These are phyloP conservation scores for Phytophthora fragariaefolia DNA, from an alignment of 352 stramenopile species.

Conservation along the genomic window DNA sequence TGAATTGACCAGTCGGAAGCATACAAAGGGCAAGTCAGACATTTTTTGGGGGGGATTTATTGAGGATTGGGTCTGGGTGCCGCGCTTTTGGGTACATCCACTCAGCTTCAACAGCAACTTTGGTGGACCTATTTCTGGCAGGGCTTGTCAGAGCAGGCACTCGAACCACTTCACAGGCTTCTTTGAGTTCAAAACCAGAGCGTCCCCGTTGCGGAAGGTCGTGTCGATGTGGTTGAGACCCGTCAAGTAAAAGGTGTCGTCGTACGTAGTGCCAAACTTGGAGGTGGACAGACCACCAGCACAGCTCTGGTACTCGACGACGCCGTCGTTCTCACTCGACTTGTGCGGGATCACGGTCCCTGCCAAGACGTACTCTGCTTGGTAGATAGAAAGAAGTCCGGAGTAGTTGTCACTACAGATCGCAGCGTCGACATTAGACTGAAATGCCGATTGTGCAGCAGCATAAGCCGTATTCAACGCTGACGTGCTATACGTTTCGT, in stretches of 20 bases:
- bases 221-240: slow-evolving; percentile 52
- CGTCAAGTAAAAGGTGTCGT: slow-evolving; percentile 44
- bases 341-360: slow-evolving; percentile 42
- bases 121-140: too few relatives aligned
- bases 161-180: slow-evolving; percentile 57
- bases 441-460: slow-evolving; percentile 35
- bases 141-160: slow-evolving; percentile 38
- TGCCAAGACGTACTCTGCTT: slow-evolving; percentile 27
- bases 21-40: not conserved
- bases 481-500: slow-evolving; percentile 23
- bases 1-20: not conserved
- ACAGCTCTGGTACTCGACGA: slow-evolving; percentile 59
- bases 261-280: slow-evolving; percentile 43
- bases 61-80: too few relatives aligned
- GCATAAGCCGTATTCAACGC: slow-evolving; percentile 35
- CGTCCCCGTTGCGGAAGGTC: slow-evolving; percentile 46
- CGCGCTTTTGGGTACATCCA: too few relatives aligned
- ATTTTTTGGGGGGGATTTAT: too few relatives aligned
- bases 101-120: too few relatives aligned
- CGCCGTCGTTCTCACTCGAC: slow-evolving; percentile 38
- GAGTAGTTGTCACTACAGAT: slow-evolving; percentile 50
- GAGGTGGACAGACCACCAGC: slow-evolving; percentile 30
- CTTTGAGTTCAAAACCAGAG: slow-evolving; percentile 37
- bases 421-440: slow-evolving; percentile 33
- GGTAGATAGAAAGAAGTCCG: slow-evolving; percentile 39